Evolutionary conservation across 306 rosid genomes (phyloP).

Genomic region (Psophocarpus tetragonolobus): DNA sequence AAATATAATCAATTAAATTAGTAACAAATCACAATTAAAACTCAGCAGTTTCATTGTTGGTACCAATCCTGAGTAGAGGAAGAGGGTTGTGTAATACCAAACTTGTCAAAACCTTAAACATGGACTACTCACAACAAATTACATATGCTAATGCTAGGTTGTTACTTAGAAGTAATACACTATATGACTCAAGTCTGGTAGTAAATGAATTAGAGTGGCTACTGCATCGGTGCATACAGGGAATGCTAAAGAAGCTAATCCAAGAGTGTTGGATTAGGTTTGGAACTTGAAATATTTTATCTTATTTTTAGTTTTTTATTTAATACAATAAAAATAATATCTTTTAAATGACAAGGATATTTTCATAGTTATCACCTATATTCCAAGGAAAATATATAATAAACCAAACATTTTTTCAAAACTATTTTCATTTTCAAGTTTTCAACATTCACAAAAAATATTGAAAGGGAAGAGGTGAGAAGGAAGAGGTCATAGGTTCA

Average conservation of each 20-base stretch:
- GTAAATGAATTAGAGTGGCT: background rate
- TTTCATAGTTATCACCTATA: no score
- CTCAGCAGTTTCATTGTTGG: background rate
- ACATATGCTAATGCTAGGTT: background rate
- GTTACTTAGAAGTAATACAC: background rate
- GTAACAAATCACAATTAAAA: background rate
- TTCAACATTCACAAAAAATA: no score
- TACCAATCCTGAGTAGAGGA: background rate
- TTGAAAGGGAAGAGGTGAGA: no score
- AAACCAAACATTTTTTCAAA: no score
- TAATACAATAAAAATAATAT: no score
- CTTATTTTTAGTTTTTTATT: no score
- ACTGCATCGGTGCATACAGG: background rate
- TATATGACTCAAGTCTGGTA: background rate
- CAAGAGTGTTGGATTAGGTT: background rate
- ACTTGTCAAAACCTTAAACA: background rate
- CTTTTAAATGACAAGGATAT: no score
- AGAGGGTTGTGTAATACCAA: background rate
- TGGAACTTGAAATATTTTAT: background rate
- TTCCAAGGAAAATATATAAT: no score
- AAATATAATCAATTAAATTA: background rate
- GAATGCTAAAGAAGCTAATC: background rate
- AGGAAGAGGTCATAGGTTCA: no score
- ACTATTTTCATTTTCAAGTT: no score
- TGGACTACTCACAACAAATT: background rate